Evolutionary conservation across 345 rosid genomes (phyloP).

Genomic region (Euclidium syriacum): DNA sequence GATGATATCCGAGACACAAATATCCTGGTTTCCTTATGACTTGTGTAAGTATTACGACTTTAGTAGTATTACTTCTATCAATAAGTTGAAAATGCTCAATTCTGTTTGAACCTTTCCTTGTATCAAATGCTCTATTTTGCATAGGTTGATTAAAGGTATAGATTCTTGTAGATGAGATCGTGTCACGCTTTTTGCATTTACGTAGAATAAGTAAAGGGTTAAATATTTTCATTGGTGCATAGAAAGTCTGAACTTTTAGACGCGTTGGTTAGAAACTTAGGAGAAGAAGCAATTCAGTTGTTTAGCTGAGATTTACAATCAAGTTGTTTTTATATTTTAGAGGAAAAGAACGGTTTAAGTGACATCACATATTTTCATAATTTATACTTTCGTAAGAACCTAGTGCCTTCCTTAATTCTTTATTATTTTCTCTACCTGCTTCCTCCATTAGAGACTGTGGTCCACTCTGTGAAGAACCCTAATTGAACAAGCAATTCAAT

Average conservation of each 20-base stretch:
- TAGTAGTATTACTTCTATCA: no score
- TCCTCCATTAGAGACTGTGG: constrained; percentile 25
- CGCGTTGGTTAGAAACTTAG: constrained; percentile 74
- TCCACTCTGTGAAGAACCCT: constrained; percentile 34
- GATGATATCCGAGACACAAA: constrained; percentile 1
- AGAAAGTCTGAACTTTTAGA: constrained; percentile 60
- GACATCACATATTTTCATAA: constrained; percentile 27
- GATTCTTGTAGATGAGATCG: constrained; percentile 8
- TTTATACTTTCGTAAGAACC: constrained; percentile 24
- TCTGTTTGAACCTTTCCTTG: no score
- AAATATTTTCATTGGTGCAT: constrained; percentile 17
- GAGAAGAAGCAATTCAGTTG: constrained; percentile 53
- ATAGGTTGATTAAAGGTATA: constrained; percentile 2
- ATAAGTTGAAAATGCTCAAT: no score
- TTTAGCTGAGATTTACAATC: constrained; percentile 33
- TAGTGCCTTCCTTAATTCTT: constrained; percentile 27
- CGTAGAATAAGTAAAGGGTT: constrained; percentile 3
- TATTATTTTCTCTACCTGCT: constrained; percentile 30
- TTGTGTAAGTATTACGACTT: constrained; percentile 13
- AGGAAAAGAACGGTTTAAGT: constrained; percentile 25
- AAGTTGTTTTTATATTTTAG: neutral
- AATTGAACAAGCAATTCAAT: constrained; percentile 26
- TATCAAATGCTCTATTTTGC: neutral
- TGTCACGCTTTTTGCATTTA: neutral
- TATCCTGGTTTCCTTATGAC: constrained; percentile 2